These are phyloP conservation scores for Fusarium falciforme DNA, from an alignment of 2,329 filamentous ascomycete species.

Conservation along the genomic window DNA sequence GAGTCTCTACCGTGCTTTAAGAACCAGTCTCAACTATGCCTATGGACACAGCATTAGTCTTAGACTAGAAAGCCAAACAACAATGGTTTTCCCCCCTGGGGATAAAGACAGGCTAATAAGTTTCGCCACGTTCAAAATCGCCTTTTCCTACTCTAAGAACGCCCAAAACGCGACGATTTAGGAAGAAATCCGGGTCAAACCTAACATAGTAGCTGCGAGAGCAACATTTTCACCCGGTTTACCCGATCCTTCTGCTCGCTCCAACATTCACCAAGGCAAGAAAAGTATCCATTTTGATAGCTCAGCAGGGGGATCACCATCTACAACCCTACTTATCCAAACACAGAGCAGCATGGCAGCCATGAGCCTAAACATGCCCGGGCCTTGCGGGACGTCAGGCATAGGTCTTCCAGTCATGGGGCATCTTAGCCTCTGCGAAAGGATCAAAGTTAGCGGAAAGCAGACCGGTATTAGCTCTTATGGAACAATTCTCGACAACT, in stretches of 20 bases:
- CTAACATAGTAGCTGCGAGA: accelerated
- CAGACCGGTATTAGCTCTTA: neutral
- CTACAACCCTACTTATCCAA: neutral
- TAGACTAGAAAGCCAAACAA: neutral
- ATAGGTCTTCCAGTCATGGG: neutral
- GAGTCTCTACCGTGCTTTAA: neutral
- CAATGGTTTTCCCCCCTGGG: neutral
- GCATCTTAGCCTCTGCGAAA: neutral
- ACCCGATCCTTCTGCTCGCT: neutral
- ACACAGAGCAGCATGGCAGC: neutral
- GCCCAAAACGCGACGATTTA: neutral
- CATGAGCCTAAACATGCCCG: neutral
- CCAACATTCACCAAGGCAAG: neutral
- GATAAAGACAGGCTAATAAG: accelerated
- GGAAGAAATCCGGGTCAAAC: neutral
- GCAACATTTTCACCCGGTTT: neutral
- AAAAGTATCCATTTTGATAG: neutral
- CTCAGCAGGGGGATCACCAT: neutral
- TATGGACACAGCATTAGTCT: neutral
- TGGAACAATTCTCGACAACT: neutral
- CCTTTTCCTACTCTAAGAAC: neutral
- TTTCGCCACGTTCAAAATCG: neutral
- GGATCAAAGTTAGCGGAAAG: neutral
- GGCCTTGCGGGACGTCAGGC: neutral
- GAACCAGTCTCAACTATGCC: neutral